These are phyloP conservation scores for Fraxinus greggii DNA, from an alignment of 305 asterid genomes.

Conservation along the genomic window DNA sequence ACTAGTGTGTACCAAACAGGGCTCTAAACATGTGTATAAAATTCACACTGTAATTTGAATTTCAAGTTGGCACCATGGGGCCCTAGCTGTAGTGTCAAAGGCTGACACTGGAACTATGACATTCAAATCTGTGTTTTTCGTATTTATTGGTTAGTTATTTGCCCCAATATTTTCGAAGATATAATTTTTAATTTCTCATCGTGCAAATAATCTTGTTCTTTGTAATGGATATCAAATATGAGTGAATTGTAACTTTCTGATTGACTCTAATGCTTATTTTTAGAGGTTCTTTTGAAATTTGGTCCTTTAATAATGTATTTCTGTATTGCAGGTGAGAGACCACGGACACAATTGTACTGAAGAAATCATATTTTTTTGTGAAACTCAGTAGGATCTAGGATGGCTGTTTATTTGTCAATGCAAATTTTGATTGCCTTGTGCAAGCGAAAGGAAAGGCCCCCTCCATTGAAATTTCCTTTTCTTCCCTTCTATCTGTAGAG, in stretches of 20 bases:
- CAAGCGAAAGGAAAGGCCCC: constrained; percentile 51
- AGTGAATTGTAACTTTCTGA: background rate
- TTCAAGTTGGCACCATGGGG: background rate
- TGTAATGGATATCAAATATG: background rate
- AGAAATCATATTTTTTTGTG: background rate
- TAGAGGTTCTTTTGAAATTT: background rate
- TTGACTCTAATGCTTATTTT: background rate
- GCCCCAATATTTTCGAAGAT: background rate
- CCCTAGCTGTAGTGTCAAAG: background rate
- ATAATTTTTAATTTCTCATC: background rate
- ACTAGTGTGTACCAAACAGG: background rate
- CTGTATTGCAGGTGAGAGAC: background rate
- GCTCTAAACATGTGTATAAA: background rate
- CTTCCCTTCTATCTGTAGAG: background rate
- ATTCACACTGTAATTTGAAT: background rate
- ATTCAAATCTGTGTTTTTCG: background rate
- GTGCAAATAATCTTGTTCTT: background rate
- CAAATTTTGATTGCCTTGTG: constrained; percentile 29
- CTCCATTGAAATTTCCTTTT: constrained; percentile 15
- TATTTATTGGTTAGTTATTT: background rate
- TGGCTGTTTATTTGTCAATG: constrained; percentile 24
- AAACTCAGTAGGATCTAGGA: constrained; percentile 2
- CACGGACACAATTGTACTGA: background rate
- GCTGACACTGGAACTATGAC: background rate
- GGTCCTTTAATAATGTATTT: background rate